Percentiles rank a stretch among this genome's conserved stretches.
Conservation (phyloP, 495 filamentous ascomycete species). For the Penicillium lagena region DNA sequence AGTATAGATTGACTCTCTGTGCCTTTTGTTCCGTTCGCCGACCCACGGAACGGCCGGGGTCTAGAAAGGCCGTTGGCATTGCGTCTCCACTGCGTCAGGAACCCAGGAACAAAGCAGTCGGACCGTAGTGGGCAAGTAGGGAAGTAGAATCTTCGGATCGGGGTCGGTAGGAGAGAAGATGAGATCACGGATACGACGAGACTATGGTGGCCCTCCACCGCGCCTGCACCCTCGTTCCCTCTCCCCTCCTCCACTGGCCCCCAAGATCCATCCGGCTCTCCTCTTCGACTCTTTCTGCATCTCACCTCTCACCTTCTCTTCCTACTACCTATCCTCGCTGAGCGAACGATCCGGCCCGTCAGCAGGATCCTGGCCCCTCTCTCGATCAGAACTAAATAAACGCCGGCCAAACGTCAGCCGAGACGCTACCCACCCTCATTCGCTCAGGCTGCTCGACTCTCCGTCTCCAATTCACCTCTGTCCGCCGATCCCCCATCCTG, state of each 20-base stretch:
- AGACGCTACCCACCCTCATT: slow-evolving; percentile 13
- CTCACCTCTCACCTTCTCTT: no score
- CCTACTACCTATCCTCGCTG: background rate
- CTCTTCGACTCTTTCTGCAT: slow-evolving; percentile 1
- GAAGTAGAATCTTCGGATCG: no score
- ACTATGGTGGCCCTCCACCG: no score
- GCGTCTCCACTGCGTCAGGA: slow-evolving; percentile 24
- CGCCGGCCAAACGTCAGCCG: slow-evolving; percentile 15
- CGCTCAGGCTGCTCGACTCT: slow-evolving; percentile 8
- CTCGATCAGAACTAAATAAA: slow-evolving; percentile 2
- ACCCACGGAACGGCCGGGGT: slow-evolving; percentile 28
- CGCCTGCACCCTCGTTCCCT: no score
- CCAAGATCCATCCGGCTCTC: background rate
- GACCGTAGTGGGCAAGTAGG: no score
- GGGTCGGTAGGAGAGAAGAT: no score
- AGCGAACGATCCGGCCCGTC: slow-evolving; percentile 17
- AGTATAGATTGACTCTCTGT: no score
- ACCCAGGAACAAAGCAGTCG: no score
- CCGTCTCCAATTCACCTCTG: slow-evolving; percentile 2
- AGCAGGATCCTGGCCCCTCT: slow-evolving; percentile 3
- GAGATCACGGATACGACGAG: no score
- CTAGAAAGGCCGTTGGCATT: slow-evolving; percentile 24
- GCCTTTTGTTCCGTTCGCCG: no score
- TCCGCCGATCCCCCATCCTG: slow-evolving; percentile 13
- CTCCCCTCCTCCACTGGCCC: no score